phyloP scores from a whole-genome alignment of 306 rosid genomes.

The Prunus davidiana region DNA sequence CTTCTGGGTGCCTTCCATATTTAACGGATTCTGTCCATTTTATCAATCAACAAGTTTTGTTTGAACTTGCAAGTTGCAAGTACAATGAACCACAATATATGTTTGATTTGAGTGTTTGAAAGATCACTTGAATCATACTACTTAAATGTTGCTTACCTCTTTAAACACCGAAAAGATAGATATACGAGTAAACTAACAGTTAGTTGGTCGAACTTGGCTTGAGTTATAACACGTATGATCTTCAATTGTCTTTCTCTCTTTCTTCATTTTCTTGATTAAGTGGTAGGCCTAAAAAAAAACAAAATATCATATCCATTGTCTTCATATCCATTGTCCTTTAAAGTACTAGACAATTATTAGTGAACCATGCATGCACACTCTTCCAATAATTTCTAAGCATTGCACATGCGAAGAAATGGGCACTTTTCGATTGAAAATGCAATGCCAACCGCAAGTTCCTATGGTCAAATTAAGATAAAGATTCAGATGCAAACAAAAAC shows the following conservation, averaged over 20 bases:
- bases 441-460: background rate
- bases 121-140: background rate
- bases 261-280: background rate
- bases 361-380: background rate
- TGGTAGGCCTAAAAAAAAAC: background rate
- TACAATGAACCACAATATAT: background rate
- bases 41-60: background rate
- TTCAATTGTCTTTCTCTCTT: background rate
- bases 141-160: no score
- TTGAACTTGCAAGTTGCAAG: background rate
- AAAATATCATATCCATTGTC: background rate
- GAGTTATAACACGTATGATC: background rate
- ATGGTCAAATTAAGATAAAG: background rate
- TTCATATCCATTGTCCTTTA: background rate
- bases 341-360: background rate
- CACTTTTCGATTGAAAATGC: background rate
- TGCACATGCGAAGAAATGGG: conserved; percentile 14
- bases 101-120: background rate
- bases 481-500: background rate
- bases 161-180: no score
- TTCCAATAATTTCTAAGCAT: background rate
- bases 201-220: background rate
- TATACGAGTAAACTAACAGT: background rate
- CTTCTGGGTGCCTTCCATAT: background rate
- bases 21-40: background rate